Base-by-base conservation (phyloP, 2,329 filamentous ascomycete species). In the Triangularia setosa region DNA sequence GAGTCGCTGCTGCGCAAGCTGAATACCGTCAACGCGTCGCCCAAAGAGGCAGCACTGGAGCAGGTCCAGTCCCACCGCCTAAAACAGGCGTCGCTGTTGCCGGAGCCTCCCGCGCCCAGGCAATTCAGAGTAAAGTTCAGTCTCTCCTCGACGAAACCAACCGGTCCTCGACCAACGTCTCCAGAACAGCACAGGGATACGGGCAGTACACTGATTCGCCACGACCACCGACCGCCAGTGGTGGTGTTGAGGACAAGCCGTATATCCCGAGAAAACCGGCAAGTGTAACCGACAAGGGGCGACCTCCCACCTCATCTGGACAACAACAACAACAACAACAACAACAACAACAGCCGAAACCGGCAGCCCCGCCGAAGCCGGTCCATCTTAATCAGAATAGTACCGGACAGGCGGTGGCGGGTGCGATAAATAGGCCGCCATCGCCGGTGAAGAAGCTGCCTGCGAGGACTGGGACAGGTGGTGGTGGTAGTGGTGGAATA, bases 91-190 rank as follows among this genome's bases (percentile, higher is more conserved):
- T 4, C 11, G 84, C 78, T 72, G 83, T 83, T 73, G 85, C 82
- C n/a, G 81, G 83, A 57, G 77, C 85, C 2, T 86, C 86, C 14
- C 83, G 88, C 52, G 92, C 93, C 18, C 85, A 88, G n/a, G 91
- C 89, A 25, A 99, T 99, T 71, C 93, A 98, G 75, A 93, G 91
- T 73, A 89, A 94, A 68, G 92, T 99, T 62, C 91, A 96, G 78
- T 92, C 87, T 58, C 81, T 98, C 58, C 80, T 99, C 16, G 89
- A 88, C 66, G 93, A 97, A 72, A 92, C 90, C 48, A 86, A 87
- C 70, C 87, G 82, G 68, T 81, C 86, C 4, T 78, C 82, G 0
- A 74, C 83, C 1, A 78, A 79, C 14, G 84, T 86, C 27, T 87
- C 88, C 69, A 78, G 82, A 58, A 97, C 92, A 0, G 93, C 93